Conservation (phyloP, 2,329 filamentous ascomycete genomes). For the Trichophyton mentagrophytes region DNA sequence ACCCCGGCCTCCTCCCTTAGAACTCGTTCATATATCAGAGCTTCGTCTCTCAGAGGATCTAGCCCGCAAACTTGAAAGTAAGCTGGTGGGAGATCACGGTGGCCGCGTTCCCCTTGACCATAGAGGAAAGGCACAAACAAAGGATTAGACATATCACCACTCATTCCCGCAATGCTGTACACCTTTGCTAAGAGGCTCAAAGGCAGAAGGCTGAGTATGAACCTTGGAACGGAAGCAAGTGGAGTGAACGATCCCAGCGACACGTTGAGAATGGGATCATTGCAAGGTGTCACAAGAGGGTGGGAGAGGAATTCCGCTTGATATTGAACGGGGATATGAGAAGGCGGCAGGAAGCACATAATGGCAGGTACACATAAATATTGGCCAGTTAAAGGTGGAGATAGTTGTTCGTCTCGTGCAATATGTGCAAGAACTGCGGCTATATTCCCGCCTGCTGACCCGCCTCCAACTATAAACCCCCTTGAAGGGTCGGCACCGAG, state of each 20-base stretch:
- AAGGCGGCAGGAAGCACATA: background rate
- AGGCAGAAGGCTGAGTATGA: background rate
- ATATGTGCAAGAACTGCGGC: constrained; percentile 29
- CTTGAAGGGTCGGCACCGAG: constrained; percentile 25
- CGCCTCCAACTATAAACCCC: constrained; percentile 25
- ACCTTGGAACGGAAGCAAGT: background rate
- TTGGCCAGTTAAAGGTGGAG: background rate
- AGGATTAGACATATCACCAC: background rate
- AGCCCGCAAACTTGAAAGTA: constrained; percentile 1
- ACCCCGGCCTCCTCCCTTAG: background rate
- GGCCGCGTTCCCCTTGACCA: background rate
- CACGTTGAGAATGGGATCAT: background rate
- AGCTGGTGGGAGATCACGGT: background rate
- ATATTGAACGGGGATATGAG: background rate
- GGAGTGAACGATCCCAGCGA: background rate
- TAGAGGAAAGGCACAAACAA: constrained; percentile 1
- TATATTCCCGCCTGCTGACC: constrained; percentile 30
- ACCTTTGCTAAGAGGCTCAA: background rate
- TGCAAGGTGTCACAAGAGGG: background rate
- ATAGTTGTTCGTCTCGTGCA: constrained; percentile 22
- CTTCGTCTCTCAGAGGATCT: constrained; percentile 2
- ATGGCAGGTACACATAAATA: background rate
- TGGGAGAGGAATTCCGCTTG: background rate
- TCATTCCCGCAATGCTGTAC: background rate
- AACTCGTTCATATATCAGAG: background rate